Conservation (phyloP, 2,329 filamentous ascomycete species). For the Hypoxylon sp. region DNA sequence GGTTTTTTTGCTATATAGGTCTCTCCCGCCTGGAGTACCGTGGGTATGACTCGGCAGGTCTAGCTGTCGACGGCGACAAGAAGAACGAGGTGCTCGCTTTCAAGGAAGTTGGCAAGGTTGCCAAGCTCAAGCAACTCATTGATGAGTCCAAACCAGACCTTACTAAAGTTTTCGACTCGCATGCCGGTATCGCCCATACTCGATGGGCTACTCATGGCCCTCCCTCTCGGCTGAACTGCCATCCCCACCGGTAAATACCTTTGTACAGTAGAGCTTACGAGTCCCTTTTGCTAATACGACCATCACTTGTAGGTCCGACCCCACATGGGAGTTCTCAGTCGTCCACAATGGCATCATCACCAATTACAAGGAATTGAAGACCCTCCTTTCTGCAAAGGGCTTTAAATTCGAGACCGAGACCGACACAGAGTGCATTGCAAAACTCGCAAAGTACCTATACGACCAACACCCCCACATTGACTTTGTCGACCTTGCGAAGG, state of each 20-base stretch:
- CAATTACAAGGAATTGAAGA: constrained; percentile 99
- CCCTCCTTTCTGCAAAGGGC: constrained; percentile 91
- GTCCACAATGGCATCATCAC: constrained; percentile 99
- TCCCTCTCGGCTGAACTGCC: constrained; percentile 95
- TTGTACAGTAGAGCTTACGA: constrained; percentile 45
- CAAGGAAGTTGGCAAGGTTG: constrained; percentile 99
- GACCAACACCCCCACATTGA: constrained; percentile 94
- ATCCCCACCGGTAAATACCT: constrained; percentile 87
- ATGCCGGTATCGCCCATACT: constrained; percentile 98
- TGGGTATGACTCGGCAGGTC: constrained; percentile 97
- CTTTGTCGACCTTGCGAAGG: constrained; percentile 97
- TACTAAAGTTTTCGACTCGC: constrained; percentile 95
- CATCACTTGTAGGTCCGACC: constrained; percentile 79
- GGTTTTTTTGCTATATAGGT: constrained; percentile 66
- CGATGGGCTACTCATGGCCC: constrained; percentile 98
- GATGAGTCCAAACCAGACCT: constrained; percentile 86
- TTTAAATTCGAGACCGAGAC: constrained; percentile 99
- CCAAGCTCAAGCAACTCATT: constrained; percentile 94
- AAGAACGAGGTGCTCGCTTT: constrained; percentile 97
- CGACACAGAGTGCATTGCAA: constrained; percentile 99
- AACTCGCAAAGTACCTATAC: constrained; percentile 98
- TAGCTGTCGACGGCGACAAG: constrained; percentile 97
- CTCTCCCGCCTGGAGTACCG: constrained; percentile 97
- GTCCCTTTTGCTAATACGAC: constrained; percentile 47
- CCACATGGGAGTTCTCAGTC: constrained; percentile 94